Percentiles rank a stretch among this genome's conserved stretches.
phyloP scores from a whole-genome alignment of 1,284 basidiomycete genomes.

The Sparassis latifolia region DNA sequence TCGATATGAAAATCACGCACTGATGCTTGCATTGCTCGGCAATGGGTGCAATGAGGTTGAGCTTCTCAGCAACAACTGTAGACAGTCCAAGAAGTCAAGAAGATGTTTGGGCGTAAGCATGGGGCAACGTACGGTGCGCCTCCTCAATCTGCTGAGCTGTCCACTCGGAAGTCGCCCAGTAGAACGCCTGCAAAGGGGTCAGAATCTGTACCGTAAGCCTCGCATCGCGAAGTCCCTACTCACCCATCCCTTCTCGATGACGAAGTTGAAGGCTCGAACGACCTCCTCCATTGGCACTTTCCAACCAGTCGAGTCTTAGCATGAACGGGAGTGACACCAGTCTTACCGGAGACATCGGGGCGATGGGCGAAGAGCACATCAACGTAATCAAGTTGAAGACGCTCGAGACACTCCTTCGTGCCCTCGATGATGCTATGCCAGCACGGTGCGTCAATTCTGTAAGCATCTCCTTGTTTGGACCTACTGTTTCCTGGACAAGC shows the following conservation, averaged over 20 bases:
- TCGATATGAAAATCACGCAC: slow-evolving; percentile 24
- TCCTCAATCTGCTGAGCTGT: slow-evolving; percentile 68
- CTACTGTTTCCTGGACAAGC: slow-evolving; percentile 70
- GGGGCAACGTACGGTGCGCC: slow-evolving; percentile 45
- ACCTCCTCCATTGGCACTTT: slow-evolving; percentile 64
- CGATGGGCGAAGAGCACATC: slow-evolving; percentile 67
- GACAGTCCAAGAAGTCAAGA: neutral
- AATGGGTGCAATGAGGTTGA: slow-evolving; percentile 67
- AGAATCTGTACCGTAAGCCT: too few species aligned
- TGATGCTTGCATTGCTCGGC: slow-evolving; percentile 77
- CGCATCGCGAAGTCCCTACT: slow-evolving; percentile 6
- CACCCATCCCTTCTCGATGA: slow-evolving; percentile 62
- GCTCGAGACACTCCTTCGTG: slow-evolving; percentile 59
- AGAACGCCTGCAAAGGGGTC: slow-evolving; percentile 41
- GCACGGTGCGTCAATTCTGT: too few species aligned
- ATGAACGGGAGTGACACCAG: slow-evolving; percentile 1
- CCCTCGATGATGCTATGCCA: slow-evolving; percentile 68
- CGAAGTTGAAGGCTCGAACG: slow-evolving; percentile 67
- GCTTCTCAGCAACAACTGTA: slow-evolving; percentile 58
- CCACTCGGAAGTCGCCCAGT: slow-evolving; percentile 82
- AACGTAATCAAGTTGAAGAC: slow-evolving; percentile 73
- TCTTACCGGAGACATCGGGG: slow-evolving; percentile 41
- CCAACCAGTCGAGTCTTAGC: neutral
- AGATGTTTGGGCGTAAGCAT: neutral
- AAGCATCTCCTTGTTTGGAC: slow-evolving; percentile 21